Conservation (phyloP, 768 basidiomycete genomes). For the Dentipellis sp. region DNA sequence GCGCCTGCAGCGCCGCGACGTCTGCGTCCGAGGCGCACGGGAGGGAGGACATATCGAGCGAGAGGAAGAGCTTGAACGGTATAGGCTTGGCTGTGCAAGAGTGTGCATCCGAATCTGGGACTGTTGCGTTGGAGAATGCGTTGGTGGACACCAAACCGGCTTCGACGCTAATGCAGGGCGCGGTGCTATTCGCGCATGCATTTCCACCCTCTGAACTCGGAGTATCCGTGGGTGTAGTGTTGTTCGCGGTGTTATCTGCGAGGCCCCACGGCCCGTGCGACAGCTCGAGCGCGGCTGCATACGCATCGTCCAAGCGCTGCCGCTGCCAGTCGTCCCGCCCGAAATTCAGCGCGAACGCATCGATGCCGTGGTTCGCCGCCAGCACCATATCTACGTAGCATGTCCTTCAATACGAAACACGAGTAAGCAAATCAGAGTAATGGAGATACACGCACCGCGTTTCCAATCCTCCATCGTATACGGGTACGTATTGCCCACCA, state of each 20-base stretch:
- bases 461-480: conserved; percentile 37
- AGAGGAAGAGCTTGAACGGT: conserved; percentile 38
- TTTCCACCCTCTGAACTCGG: too few relatives aligned
- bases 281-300: conserved; percentile 20
- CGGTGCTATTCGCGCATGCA: too few relatives aligned
- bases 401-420: background rate
- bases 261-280: background rate
- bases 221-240: too few relatives aligned
- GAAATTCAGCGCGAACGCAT: conserved; percentile 65
- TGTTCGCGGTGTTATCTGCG: background rate
- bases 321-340: conserved; percentile 58
- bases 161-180: too few relatives aligned
- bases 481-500: conserved; percentile 58
- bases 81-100: background rate
- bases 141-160: background rate
- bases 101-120: conserved; percentile 1
- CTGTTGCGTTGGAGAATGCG: conserved; percentile 22
- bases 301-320: conserved; percentile 55
- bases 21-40: conserved; percentile 42
- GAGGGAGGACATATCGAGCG: conserved; percentile 30
- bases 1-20: conserved; percentile 39
- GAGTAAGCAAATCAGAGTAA: background rate
- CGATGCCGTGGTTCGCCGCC: conserved; percentile 50
- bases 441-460: conserved; percentile 17
- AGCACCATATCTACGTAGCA: background rate